A percentile compares a stretch with the other conserved stretches of the same genome.
These are phyloP conservation scores for Phytophthora sp. DNA, from an alignment of 352 stramenopile species.

Conservation along the genomic window DNA sequence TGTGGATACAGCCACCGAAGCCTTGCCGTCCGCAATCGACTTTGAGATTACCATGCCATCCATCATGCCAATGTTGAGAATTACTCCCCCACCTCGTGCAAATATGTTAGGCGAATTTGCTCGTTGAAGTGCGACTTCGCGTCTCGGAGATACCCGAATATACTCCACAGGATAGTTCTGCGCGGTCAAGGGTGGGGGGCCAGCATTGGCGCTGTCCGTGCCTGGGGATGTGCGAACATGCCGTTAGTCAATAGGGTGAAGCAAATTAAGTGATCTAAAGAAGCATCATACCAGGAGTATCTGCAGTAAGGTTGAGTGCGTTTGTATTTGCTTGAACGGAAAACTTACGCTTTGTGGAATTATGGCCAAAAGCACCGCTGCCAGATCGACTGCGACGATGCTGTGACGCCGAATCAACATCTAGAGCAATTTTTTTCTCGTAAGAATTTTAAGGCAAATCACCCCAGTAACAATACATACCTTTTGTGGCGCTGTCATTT, in stretches of 20 bases:
- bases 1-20: conserved; percentile 4
- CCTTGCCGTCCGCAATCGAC: conserved; percentile 12
- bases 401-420: not conserved
- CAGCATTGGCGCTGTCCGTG: not conserved
- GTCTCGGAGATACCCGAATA: conserved; percentile 10
- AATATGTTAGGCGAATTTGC: conserved; percentile 14
- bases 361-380: conserved; percentile 10
- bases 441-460: no score
- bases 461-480: no score
- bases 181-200: not conserved
- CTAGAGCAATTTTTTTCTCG: no score
- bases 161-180: conserved; percentile 6
- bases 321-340: conserved; percentile 20
- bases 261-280: not conserved
- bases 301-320: conserved; percentile 3
- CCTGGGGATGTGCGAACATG: not conserved
- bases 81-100: conserved; percentile 18
- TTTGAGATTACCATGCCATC: conserved; percentile 23
- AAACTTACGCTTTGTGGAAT: conserved; percentile 22
- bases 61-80: conserved; percentile 34
- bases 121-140: conserved; percentile 10
- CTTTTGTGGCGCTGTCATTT: not conserved
- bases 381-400: conserved; percentile 15
- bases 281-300: conserved; percentile 9
- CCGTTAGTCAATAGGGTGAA: not conserved